Evolutionary conservation across 164 flowering plant genomes (phyloP).

Genomic region (Kingdonia uniflora): DNA sequence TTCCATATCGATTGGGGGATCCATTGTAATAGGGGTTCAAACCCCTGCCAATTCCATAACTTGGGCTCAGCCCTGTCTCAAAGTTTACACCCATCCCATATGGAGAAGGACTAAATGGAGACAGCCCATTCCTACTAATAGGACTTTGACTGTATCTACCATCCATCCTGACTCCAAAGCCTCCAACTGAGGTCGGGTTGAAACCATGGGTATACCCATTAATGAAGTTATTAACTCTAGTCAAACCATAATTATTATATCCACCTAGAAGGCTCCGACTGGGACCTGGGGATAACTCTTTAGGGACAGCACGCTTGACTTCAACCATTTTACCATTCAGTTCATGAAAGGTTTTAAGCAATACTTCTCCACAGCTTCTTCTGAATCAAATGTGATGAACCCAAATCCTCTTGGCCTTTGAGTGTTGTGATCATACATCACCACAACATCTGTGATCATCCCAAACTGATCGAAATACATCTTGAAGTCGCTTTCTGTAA

Average conservation of each 20-base stretch:
- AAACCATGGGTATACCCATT: constrained; percentile 40
- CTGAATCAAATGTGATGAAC: constrained; percentile 69
- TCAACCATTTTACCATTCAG: constrained; percentile 79
- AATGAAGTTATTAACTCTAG: constrained; percentile 43
- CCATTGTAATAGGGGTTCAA: constrained; percentile 37
- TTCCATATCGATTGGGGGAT: constrained; percentile 36
- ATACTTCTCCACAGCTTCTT: constrained; percentile 66
- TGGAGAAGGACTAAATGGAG: constrained; percentile 36
- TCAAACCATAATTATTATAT: constrained; percentile 32
- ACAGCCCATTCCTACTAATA: constrained; percentile 32
- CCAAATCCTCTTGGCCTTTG: constrained; percentile 84
- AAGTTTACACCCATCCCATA: constrained; percentile 44
- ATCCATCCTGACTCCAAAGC: constrained; percentile 60
- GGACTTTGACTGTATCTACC: constrained; percentile 44
- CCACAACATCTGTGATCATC: constrained; percentile 63
- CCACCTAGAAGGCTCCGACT: constrained; percentile 53
- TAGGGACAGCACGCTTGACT: constrained; percentile 79
- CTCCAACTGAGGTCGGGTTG: constrained; percentile 38
- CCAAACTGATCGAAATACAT: constrained; percentile 75
- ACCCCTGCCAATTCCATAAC: constrained; percentile 43
- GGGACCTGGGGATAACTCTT: constrained; percentile 57
- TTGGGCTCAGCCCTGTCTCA: constrained; percentile 40
- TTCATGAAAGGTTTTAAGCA: constrained; percentile 63
- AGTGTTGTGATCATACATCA: constrained; percentile 80
- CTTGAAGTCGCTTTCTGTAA: constrained; percentile 64